Conservation (phyloP, 2,329 filamentous ascomycete species). For the Xylaria arbuscula region DNA sequence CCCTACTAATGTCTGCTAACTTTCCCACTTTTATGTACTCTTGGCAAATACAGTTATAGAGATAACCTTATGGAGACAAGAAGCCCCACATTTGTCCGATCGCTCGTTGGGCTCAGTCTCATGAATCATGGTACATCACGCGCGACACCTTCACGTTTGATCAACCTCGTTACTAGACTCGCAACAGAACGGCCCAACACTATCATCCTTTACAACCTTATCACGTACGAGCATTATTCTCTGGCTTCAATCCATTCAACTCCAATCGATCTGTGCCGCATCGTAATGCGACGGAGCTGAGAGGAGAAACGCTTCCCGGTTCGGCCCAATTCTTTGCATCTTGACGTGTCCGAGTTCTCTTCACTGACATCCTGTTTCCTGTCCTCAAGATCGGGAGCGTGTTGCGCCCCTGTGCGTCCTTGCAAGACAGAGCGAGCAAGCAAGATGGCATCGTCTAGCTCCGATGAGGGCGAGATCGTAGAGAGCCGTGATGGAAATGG, state of each 20-base stretch:
- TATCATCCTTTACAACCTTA: conserved; percentile 1
- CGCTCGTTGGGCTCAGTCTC: background rate
- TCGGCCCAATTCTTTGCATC: conserved; percentile 51
- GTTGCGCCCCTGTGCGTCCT: conserved; percentile 39
- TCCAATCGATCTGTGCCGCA: conserved; percentile 31
- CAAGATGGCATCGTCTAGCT: conserved; percentile 64
- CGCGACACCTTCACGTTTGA: conserved; percentile 28
- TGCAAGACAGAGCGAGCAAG: conserved; percentile 48
- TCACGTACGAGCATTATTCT: background rate
- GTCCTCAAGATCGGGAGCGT: conserved; percentile 44
- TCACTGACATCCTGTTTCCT: conserved; percentile 47
- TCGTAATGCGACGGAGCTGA: conserved; percentile 46
- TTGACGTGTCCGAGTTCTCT: conserved; percentile 40
- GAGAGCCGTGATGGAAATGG: conserved; percentile 72
- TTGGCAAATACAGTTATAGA: too few relatives aligned
- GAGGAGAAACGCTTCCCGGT: conserved; percentile 49
- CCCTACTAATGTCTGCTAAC: too few relatives aligned
- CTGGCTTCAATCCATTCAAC: background rate
- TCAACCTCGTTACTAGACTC: conserved; percentile 21
- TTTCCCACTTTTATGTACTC: background rate
- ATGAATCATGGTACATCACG: conserved; percentile 16
- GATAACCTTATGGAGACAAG: background rate
- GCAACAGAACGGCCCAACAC: conserved; percentile 19
- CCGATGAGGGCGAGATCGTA: conserved; percentile 88
- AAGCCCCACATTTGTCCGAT: conserved; percentile 1